Evolutionary conservation across 2,329 filamentous ascomycete species (phyloP).

Genomic region (Apiospora pterosperma): DNA sequence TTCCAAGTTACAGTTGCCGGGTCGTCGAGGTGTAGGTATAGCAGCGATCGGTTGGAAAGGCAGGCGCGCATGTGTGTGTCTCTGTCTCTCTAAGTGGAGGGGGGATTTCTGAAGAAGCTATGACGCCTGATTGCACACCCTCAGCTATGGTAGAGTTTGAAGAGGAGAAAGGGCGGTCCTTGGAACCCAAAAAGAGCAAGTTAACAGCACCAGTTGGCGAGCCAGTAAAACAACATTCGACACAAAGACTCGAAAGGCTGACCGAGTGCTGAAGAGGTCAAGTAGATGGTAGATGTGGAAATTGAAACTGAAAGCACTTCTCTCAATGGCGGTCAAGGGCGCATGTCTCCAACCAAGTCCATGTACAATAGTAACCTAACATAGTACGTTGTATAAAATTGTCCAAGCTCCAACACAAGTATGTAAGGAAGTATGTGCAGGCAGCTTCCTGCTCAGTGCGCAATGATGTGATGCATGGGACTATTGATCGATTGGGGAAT

Average conservation of each 20-base stretch:
- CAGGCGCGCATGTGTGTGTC: not conserved
- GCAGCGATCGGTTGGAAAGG: not conserved
- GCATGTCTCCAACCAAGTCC: too few species aligned
- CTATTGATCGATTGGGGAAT: not conserved
- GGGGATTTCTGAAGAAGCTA: not conserved
- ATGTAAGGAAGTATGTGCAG: too few species aligned
- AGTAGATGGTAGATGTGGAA: too few species aligned
- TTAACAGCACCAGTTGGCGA: too few species aligned
- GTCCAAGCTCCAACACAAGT: too few species aligned
- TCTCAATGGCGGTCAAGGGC: too few species aligned
- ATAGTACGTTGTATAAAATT: too few species aligned
- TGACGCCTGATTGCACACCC: not conserved
- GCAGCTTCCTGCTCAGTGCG: not conserved
- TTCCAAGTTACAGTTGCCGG: not conserved
- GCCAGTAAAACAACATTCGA: too few species aligned
- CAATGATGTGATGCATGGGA: slow-evolving; percentile 6
- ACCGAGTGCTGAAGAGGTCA: not conserved
- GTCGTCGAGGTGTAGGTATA: not conserved
- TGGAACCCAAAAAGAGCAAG: not conserved
- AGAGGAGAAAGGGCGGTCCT: not conserved
- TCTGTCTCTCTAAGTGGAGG: not conserved
- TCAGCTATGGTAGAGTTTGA: not conserved
- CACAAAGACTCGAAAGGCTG: not conserved
- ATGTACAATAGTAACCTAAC: too few species aligned
- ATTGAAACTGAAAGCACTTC: too few species aligned